Evolutionary conservation across 164 flowering plant species (phyloP), one percentile per base, ranked within the genome.

Genomic region (Echeveria elegans): DNA sequence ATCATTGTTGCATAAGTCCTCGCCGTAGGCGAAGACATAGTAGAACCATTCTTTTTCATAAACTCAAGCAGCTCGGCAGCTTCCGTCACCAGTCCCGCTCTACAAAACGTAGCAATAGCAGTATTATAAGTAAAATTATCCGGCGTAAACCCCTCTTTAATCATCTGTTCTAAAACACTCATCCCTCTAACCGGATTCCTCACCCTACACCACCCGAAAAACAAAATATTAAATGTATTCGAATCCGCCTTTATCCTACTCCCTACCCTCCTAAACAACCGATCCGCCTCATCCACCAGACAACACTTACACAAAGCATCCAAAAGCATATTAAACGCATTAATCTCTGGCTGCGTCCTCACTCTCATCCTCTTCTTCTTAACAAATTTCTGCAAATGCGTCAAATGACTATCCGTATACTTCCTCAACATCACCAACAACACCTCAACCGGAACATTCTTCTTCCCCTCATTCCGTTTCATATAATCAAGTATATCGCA

Each of bases 121-220:
- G 94, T 79, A 68, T 77, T 91, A 48, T 91, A 94, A 1, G 96
- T 92, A 68, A 89, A 88, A 77, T 80, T 87, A 56, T 91, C 97
- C 6, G 99, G 99, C 1, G 74, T 70, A 63, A 72, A 79, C 31
- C 99, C 97, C 78, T 77, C 62, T 45, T 77, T 50, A 30, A 87
- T 83, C 97, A 94, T 94, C 69, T 88, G 90, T 63, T 87, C 96
- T 69, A 94, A 75, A 26, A 87, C 37, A 66, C 24, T 70, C 96
- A 89, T 89, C 60, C 81, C 97, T 75, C 80, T 83, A 0, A 18
- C 70, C 0, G 96, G 96, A 65, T 85, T 78, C 68, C 89, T 82
- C 34, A 87, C 89, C 70, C 96, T 80, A 70, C 99, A 91, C 97
- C 99, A 94, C 24, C 99, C 99, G 56, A 88, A 89, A 66, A 91